Evolutionary conservation across 148 eudicot genomes (phyloP), one percentile per base, ranked within the genome.

Genomic region (Rhododendron henanense): DNA sequence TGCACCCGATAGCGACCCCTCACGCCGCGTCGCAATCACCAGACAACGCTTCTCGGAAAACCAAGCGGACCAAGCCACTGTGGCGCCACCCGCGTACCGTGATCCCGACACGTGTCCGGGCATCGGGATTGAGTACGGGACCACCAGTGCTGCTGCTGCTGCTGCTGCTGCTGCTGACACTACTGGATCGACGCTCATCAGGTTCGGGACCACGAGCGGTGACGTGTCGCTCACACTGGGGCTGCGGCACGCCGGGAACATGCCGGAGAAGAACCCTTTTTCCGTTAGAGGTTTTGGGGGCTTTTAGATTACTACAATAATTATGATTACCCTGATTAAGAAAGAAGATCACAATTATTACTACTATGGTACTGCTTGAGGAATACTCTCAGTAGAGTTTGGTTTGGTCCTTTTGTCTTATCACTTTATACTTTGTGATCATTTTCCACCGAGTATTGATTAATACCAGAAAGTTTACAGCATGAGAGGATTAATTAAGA

Each of bases 181-280:
- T 16, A 78, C 81, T 19, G 92, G 84, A 53, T 87, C 95, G 10
- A 92, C 94, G 35, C 81, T 94, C 75, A 92, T 94, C 59, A 88
- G 92, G 81, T 95, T 93, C 33, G 98, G 95, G 74, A 77, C 91
- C 71, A 51, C 69, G 10, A 39, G 91, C 0, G 95, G 95, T 23
- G 98, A 95, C 81, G 96, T 95, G 83, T 94, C 98, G 11, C 95
- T 95, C 81, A 95, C 98, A 0, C 90, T 95, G 82, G 98, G 98
- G 90, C 92, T 95, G 6, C 98, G 93, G 81, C 98, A 95, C 50
- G 90, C 94, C 86, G 96, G 96, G 23, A 95, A 94, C 79, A 37
- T 92, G 74, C 93, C 97, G 59, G 94, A 94, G 88, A 90, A 90
- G 73, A 85, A 82, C 83, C 86, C 78, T 63, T 87, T 87, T 79